A percentile compares a stretch with the other conserved stretches of the same genome.
Evolutionary conservation across 257 asterid species (phyloP).

Genomic region (Asclepias syriaca): DNA sequence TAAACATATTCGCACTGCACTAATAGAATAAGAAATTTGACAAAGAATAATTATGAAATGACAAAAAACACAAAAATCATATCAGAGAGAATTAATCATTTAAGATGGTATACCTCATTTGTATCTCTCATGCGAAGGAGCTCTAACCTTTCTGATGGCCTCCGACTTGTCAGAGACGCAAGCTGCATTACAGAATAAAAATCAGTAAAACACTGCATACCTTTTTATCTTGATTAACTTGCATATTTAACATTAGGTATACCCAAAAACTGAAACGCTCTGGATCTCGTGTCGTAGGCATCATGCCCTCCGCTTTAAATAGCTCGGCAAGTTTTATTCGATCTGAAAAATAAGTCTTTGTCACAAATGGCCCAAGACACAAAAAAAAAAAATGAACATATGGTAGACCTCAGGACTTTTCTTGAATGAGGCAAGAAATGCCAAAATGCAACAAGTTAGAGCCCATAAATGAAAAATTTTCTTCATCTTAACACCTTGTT

Average conservation of each 20-base stretch:
- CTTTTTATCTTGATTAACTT: conserved; percentile 8
- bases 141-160: conserved; percentile 88
- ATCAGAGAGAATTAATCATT: not conserved
- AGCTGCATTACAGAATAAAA: conserved; percentile 55
- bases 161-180: conserved; percentile 56
- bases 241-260: conserved; percentile 21
- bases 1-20: not conserved
- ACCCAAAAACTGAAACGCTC: conserved; percentile 98
- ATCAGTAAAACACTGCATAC: conserved; percentile 3
- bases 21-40: not conserved
- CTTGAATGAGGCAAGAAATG: not conserved
- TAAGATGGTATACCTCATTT: conserved; percentile 49
- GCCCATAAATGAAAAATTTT: not conserved
- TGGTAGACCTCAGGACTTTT: not conserved
- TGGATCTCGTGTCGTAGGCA: conserved; percentile 76
- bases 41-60: not conserved
- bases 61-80: not conserved
- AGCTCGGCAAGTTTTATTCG: conserved; percentile 75
- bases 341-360: conserved; percentile 40
- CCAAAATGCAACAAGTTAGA: not conserved
- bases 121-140: conserved; percentile 78
- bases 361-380: conserved; percentile 12
- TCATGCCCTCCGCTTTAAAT: conserved; percentile 77
- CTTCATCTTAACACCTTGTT: not conserved
- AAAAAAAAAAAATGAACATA: not conserved